phyloP scores from a whole-genome alignment of 805 yeast genomes.

The Metschnikowia kunwiensis region DNA sequence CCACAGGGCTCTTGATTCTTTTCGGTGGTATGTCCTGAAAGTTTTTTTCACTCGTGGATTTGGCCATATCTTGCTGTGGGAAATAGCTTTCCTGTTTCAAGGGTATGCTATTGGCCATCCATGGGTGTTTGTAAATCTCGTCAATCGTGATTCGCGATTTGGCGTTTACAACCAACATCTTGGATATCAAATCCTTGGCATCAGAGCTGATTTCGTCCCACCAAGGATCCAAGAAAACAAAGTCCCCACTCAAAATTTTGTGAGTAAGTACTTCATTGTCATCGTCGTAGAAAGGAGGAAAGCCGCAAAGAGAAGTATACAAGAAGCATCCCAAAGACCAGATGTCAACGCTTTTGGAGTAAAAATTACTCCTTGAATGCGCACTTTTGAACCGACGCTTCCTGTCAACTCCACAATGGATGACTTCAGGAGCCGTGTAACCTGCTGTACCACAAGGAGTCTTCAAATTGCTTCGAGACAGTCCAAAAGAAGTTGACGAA shows the following conservation, averaged over 20 bases:
- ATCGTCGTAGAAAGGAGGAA: conserved; percentile 95
- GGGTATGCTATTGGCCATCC: conserved; percentile 44
- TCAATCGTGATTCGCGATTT: conserved; percentile 64
- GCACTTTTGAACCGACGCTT: conserved; percentile 16
- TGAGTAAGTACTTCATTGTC: conserved; percentile 68
- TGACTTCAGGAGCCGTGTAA: conserved; percentile 97
- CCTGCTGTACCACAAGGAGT: conserved; percentile 99
- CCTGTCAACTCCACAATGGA: conserved; percentile 69
- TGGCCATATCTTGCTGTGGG: conserved; percentile 9
- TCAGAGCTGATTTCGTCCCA: conserved; percentile 77
- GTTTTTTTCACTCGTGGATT: neutral
- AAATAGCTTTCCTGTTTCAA: conserved; percentile 16
- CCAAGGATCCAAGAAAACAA: conserved; percentile 76
- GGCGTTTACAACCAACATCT: conserved; percentile 70
- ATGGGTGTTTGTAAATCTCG: conserved; percentile 71
- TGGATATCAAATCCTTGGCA: conserved; percentile 69
- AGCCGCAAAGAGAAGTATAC: conserved; percentile 91
- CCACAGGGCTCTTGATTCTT: conserved; percentile 9
- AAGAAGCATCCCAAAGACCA: conserved; percentile 98
- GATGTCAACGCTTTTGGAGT: conserved; percentile 94
- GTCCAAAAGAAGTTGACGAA: conserved; percentile 8
- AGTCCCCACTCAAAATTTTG: conserved; percentile 78
- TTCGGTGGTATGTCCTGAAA: conserved; percentile 2
- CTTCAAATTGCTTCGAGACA: conserved; percentile 55
- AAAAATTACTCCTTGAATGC: conserved; percentile 28